Evolutionary conservation across 148 eudicot genomes (phyloP).

Genomic region (Chenopodium suecicum): DNA sequence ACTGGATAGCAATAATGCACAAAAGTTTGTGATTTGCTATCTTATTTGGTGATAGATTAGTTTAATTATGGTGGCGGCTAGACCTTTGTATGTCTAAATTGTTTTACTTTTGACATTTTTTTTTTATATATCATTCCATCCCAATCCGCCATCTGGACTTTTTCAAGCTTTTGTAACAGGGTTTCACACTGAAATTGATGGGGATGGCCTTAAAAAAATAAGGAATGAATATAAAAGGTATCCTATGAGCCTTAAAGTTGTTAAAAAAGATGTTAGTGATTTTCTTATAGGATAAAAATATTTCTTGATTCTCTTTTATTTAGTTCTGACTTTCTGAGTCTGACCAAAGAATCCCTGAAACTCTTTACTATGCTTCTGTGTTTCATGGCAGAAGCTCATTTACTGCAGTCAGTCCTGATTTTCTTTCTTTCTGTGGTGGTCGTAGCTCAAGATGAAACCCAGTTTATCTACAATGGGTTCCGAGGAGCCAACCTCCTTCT

Average conservation of each 20-base stretch:
- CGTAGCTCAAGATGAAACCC: constrained; percentile 21
- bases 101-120: neutral
- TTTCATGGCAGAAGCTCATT: constrained; percentile 19
- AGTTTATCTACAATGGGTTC: constrained; percentile 36
- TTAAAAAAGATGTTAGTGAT: neutral
- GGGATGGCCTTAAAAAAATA: neutral
- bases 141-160: neutral
- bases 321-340: neutral
- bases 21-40: neutral
- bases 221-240: neutral
- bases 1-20: neutral
- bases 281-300: neutral
- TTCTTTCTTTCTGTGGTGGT: constrained; percentile 10
- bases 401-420: neutral
- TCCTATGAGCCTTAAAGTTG: neutral
- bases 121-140: neutral
- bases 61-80: constrained; percentile 11
- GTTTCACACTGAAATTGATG: neutral
- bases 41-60: neutral
- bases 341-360: neutral
- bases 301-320: neutral
- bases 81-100: neutral
- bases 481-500: constrained; percentile 23
- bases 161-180: neutral
- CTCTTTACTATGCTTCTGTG: neutral